Percentiles rank a stretch among this genome's conserved stretches.
These are phyloP conservation scores for Leucosporidium scottii DNA, from an alignment of 768 basidiomycete species.

Conservation along the genomic window DNA sequence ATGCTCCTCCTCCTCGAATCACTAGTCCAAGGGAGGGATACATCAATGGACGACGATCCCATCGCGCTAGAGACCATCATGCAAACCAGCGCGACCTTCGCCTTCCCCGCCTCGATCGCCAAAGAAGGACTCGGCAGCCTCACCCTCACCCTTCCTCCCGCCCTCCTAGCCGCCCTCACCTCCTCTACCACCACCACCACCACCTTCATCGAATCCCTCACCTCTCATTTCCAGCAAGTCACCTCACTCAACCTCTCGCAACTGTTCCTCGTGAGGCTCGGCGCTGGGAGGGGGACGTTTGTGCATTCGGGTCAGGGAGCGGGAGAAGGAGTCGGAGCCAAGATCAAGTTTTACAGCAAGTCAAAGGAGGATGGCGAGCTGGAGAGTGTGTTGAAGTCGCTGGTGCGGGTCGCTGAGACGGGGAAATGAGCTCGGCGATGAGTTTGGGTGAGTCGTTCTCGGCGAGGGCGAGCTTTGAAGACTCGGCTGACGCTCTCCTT, in stretches of 20 bases:
- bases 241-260: background rate
- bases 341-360: background rate
- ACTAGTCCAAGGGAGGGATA: background rate
- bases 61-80: background rate
- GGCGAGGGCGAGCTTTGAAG: no score
- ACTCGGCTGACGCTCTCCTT: no score
- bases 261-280: slow-evolving; percentile 2
- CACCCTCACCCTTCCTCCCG: slow-evolving; percentile 11
- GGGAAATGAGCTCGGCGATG: background rate
- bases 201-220: slow-evolving; percentile 5
- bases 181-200: no score
- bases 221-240: background rate
- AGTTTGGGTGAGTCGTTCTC: no score
- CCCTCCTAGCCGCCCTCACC: background rate
- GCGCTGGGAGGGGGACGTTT: slow-evolving; percentile 2
- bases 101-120: slow-evolving; percentile 2
- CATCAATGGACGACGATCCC: no score
- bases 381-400: background rate
- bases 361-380: background rate
- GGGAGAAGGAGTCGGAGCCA: background rate
- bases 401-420: background rate
- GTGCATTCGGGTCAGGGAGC: slow-evolving; percentile 10
- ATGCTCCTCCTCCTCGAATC: slow-evolving; percentile 59
- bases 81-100: background rate
- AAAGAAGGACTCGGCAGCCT: slow-evolving; percentile 3